Base-by-base conservation (phyloP, 129 eudicot genomes). In the Tanacetum coccineum region DNA sequence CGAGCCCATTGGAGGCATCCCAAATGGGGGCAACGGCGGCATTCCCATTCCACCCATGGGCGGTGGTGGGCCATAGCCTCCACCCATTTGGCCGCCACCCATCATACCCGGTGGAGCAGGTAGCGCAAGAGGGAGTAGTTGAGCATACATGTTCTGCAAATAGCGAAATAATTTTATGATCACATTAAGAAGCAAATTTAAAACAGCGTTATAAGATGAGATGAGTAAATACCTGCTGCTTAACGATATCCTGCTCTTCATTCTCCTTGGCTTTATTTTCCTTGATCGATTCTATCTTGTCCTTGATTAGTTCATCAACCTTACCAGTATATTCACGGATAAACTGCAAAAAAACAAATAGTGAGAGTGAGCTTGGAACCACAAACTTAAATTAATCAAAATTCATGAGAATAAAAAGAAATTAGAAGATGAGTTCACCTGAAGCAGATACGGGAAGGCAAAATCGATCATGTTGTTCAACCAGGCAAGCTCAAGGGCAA, bases 381-480 rank as follows among this genome's bases (percentile, higher is more conserved):
- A 32, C 40, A 32, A 32, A 30, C 39, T 30, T 30, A 30, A 5
- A 32, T 32, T 32, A 32, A 32, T 32, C 9, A 32, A 32, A 17
- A 6, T 15, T 25, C 58, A 10, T 13, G 30, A 30, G 6, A 51
- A 13, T 6, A 19, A 50, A 36, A 72, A 40, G 11, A 45, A 21
- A 56, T 8, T 44, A 2, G 40, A n/a, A 45, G 17, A 6, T 25
- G 42, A 45, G 59, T 65, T 61, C 22, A 94, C 99, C 99, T 94
- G 99, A 76, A 94, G 85, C 62, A 94, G 87, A 76, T 94, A 94
- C 8, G 99, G 99, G 97, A 94, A 87, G 53, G 99, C 99, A 66
- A 94, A 94, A 81, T 94, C 99, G 2, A 94, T 77, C 97, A 94
- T 94, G 75, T 89, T 83, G 69, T 94, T 89, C 77, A 94, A 82